These are phyloP conservation scores for Cenchrus americanus DNA, from an alignment of 176 grass and related monocot genomes.

Conservation along the genomic window DNA sequence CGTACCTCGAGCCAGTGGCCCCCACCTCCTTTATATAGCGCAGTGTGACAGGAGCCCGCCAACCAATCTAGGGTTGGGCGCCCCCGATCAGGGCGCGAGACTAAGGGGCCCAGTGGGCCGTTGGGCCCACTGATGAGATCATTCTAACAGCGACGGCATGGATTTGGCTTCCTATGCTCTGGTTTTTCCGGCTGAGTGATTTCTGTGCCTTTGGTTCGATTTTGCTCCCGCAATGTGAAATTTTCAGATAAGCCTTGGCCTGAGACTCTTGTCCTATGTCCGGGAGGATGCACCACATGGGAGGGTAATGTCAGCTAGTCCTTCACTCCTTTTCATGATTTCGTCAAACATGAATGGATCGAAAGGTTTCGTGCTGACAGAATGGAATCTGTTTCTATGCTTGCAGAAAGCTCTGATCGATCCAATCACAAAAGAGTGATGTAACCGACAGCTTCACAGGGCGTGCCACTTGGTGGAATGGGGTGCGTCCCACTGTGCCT, in stretches of 20 bases:
- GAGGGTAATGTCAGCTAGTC: constrained; percentile 65
- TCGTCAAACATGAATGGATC: background rate
- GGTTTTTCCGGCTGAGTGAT: too few species aligned
- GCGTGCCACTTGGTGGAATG: constrained; percentile 96
- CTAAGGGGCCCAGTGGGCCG: too few species aligned
- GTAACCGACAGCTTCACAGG: constrained; percentile 91
- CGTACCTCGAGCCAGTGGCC: too few species aligned
- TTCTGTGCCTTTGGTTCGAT: too few species aligned
- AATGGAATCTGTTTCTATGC: constrained; percentile 18
- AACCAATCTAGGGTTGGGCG: too few species aligned
- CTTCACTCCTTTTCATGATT: constrained; percentile 10
- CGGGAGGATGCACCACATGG: constrained; percentile 96
- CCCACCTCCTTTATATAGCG: too few species aligned
- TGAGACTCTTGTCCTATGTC: constrained; percentile 97
- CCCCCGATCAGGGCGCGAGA: too few species aligned
- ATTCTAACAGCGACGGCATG: too few species aligned
- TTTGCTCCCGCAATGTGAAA: background rate
- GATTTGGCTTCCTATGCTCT: too few species aligned
- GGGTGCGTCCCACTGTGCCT: constrained; percentile 54
- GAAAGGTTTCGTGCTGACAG: constrained; percentile 24
- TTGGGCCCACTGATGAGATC: too few species aligned
- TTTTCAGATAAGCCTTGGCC: constrained; percentile 78
- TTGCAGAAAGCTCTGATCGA: constrained; percentile 99
- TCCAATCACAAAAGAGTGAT: constrained; percentile 88
- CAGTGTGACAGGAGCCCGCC: too few species aligned